Evolutionary conservation across 176 grass and related monocot genomes (phyloP).

Genomic region (Hyparrhenia diplandra): DNA sequence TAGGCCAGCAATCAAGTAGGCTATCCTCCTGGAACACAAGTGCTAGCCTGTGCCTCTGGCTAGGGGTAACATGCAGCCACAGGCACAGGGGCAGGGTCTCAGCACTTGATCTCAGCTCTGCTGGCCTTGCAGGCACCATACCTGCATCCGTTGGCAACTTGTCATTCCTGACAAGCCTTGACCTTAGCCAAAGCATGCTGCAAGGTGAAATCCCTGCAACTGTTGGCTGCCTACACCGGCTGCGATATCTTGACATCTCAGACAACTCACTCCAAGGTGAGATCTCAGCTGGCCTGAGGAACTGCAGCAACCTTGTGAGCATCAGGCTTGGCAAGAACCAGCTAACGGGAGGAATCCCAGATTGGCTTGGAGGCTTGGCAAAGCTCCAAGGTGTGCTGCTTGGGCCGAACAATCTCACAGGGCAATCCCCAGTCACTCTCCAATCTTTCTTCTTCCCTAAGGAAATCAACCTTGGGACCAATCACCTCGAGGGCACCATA

Average conservation of each 20-base stretch:
- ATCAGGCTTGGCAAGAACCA: background rate
- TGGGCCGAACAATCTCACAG: background rate
- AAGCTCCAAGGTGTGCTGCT: background rate
- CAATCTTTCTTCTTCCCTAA: background rate
- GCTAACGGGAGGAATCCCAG: background rate
- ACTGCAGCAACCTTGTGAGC: background rate
- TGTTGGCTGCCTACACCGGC: background rate
- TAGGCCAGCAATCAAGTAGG: background rate
- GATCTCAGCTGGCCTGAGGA: background rate
- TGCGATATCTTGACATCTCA: background rate
- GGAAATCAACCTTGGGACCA: background rate
- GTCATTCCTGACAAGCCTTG: background rate
- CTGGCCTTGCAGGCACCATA: background rate
- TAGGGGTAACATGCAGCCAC: background rate
- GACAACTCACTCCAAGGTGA: constrained; percentile 1
- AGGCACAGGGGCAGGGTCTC: background rate
- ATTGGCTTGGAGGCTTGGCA: background rate
- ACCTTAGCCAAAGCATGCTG: background rate
- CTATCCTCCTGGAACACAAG: background rate
- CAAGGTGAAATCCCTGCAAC: background rate
- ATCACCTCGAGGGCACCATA: background rate
- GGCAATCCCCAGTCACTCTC: background rate
- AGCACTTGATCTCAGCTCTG: background rate
- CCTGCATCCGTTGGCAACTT: background rate
- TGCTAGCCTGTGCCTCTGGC: background rate